These are phyloP conservation scores for Pyricularia pennisetigena DNA, from an alignment of 2,329 filamentous ascomycete genomes.

Conservation along the genomic window DNA sequence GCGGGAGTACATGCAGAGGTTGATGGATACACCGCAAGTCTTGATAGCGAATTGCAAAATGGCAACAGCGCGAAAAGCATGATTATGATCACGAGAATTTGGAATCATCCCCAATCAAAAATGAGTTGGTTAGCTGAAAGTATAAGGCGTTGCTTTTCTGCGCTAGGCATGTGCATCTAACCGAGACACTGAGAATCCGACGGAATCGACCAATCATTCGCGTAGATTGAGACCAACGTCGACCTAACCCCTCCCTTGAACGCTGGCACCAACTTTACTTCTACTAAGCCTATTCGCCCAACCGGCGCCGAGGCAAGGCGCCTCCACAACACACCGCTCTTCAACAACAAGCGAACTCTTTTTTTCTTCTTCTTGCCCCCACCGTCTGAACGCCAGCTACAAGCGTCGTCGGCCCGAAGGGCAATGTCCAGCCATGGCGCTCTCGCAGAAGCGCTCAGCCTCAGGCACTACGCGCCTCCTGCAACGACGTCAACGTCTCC, in stretches of 20 bases:
- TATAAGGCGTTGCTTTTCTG: background rate
- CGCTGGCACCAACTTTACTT: background rate
- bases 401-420: conserved; percentile 4
- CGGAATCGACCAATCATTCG: background rate
- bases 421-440: conserved; percentile 23
- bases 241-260: background rate
- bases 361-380: background rate
- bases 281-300: background rate
- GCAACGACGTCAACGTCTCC: background rate
- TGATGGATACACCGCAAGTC: background rate
- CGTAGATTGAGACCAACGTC: background rate
- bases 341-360: background rate
- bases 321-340: conserved; percentile 1
- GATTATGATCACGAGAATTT: background rate
- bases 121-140: background rate
- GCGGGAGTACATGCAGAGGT: background rate
- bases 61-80: background rate
- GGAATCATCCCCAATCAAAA: background rate
- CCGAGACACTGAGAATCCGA: background rate
- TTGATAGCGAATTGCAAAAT: background rate
- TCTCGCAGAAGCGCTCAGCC: conserved; percentile 9
- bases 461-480: background rate
- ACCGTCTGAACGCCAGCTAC: background rate
- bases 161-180: background rate
- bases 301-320: background rate